phyloP scores from a whole-genome alignment of 108 stramenopile species.

The Nitzschia sp. region DNA sequence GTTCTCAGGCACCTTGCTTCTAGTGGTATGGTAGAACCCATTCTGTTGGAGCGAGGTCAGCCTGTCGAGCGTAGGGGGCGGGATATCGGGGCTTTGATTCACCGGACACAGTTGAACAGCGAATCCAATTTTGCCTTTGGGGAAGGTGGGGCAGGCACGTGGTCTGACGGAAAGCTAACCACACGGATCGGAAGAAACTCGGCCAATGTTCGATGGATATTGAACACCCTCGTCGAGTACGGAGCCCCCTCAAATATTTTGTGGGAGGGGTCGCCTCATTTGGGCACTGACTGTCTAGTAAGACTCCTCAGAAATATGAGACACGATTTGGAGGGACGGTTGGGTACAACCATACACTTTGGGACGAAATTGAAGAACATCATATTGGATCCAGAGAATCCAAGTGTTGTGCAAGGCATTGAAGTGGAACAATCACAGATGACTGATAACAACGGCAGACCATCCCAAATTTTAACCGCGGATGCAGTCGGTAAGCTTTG shows the following conservation, averaged over 20 bases:
- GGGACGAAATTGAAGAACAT: constrained; percentile 74
- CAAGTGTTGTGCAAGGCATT: constrained; percentile 24
- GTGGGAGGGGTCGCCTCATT: constrained; percentile 90
- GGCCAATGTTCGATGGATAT: constrained; percentile 72
- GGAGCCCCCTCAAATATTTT: constrained; percentile 89
- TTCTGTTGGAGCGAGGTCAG: constrained; percentile 89
- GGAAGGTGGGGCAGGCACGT: constrained; percentile 96
- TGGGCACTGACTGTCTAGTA: constrained; percentile 94
- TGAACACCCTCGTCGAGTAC: constrained; percentile 83
- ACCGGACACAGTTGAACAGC: constrained; percentile 39
- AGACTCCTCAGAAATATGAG: constrained; percentile 82
- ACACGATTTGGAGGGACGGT: constrained; percentile 38
- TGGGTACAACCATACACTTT: constrained; percentile 85
- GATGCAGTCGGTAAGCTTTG: too few relatives aligned
- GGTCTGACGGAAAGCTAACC: constrained; percentile 96
- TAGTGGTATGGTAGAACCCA: constrained; percentile 49
- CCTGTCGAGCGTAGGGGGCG: constrained; percentile 89
- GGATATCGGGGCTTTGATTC: constrained; percentile 89
- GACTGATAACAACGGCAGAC: constrained; percentile 2
- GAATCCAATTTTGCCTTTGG: constrained; percentile 93
- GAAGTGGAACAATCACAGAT: background rate
- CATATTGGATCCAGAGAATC: constrained; percentile 30
- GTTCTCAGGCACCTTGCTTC: too few relatives aligned
- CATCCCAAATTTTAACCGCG: constrained; percentile 26
- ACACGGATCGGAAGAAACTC: constrained; percentile 90